Evolutionary conservation across 2,329 filamentous ascomycete species (phyloP).

Genomic region (Penicillium janthinellum): DNA sequence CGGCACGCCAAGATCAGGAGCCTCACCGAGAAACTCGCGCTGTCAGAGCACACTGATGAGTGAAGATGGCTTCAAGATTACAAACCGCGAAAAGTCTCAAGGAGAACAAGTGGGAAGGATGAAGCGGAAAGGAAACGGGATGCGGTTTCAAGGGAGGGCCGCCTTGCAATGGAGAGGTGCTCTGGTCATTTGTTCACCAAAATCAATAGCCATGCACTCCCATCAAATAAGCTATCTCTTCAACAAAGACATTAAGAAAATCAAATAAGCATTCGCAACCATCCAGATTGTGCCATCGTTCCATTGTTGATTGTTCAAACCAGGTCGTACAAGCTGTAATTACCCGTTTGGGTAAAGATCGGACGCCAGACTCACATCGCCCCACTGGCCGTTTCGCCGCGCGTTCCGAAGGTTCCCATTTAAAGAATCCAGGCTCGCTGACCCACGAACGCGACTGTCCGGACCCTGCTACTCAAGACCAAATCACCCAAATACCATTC

Average conservation of each 20-base stretch:
- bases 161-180: not conserved
- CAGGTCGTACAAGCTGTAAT: not conserved
- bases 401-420: conserved; percentile 2
- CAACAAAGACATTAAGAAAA: not conserved
- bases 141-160: not conserved
- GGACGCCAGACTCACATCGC: not conserved
- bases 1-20: not conserved
- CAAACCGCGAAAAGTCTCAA: not conserved
- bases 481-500: too few relatives aligned
- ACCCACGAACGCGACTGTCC: not conserved
- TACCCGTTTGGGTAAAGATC: conserved; percentile 4
- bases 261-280: not conserved
- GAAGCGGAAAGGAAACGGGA: not conserved
- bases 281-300: not conserved
- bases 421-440: not conserved
- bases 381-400: not conserved
- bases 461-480: not conserved
- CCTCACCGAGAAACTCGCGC: not conserved
- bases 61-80: not conserved
- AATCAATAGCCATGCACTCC: not conserved
- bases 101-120: not conserved
- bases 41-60: not conserved
- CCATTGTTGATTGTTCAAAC: not conserved
- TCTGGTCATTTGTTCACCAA: too few relatives aligned
- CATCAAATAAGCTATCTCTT: not conserved